These are phyloP conservation scores for Russula ochroleuca DNA, from an alignment of 768 basidiomycete genomes.

Conservation along the genomic window DNA sequence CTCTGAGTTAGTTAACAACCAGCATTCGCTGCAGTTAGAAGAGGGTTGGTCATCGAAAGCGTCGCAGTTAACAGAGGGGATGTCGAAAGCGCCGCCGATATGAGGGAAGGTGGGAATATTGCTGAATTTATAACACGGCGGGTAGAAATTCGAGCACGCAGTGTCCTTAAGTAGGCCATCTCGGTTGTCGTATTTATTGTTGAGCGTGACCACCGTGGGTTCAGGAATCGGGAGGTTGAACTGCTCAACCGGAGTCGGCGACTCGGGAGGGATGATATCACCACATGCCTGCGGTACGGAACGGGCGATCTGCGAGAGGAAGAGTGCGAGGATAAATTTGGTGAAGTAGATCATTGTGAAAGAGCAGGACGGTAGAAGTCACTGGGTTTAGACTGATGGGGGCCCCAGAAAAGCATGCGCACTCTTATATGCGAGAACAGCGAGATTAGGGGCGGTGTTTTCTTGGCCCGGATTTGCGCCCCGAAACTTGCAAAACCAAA, in stretches of 20 bases:
- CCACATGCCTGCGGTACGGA: neutral
- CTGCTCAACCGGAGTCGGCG: neutral
- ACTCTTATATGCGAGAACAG: conserved; percentile 2
- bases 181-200: conserved; percentile 48
- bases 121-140: conserved; percentile 46
- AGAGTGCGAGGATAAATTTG: neutral
- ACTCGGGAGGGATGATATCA: neutral
- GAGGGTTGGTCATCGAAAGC: conserved; percentile 46
- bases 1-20: conserved; percentile 49
- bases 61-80: conserved; percentile 47
- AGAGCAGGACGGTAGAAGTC: neutral
- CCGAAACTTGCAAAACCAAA: neutral
- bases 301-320: neutral
- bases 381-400: neutral
- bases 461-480: neutral
- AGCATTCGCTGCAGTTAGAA: conserved; percentile 58
- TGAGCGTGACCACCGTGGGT: conserved; percentile 34
- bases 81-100: conserved; percentile 52
- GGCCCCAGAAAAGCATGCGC: neutral
- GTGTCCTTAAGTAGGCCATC: conserved; percentile 39
- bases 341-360: conserved; percentile 1
- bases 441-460: neutral
- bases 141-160: conserved; percentile 47
- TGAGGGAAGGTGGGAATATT: conserved; percentile 53
- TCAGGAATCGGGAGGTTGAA: neutral